phyloP scores from a whole-genome alignment of 2,329 filamentous ascomycete species.

The Chaetomium olivaceum region DNA sequence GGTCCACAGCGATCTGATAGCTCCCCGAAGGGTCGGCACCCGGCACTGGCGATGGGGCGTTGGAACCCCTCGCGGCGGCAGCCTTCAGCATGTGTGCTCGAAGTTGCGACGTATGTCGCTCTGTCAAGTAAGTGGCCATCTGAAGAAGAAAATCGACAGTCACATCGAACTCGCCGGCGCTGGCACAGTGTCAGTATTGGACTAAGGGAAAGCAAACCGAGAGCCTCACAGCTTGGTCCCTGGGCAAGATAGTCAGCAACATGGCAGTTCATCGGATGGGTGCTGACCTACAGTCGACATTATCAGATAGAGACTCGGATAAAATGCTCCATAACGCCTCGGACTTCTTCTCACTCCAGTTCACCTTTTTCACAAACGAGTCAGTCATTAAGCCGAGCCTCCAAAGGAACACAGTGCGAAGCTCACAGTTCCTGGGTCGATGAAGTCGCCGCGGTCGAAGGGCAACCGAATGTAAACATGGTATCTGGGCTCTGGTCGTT shows the following conservation, averaged over 20 bases:
- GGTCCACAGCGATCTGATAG: slow-evolving; percentile 43
- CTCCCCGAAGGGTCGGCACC: slow-evolving; percentile 47
- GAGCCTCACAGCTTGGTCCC: slow-evolving; percentile 71
- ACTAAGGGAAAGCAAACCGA: not conserved
- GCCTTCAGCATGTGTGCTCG: slow-evolving; percentile 80
- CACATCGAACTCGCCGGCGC: slow-evolving; percentile 77
- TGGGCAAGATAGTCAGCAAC: slow-evolving; percentile 39
- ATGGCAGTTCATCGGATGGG: not conserved
- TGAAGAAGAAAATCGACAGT: slow-evolving; percentile 86
- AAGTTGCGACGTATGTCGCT: slow-evolving; percentile 85
- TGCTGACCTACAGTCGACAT: slow-evolving; percentile 75
- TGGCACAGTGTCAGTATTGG: slow-evolving; percentile 39
- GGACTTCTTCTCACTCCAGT: slow-evolving; percentile 87
- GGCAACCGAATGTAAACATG: slow-evolving; percentile 90
- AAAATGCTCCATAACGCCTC: slow-evolving; percentile 87
- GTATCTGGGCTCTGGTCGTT: slow-evolving; percentile 52
- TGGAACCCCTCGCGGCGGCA: slow-evolving; percentile 55
- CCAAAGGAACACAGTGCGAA: slow-evolving; percentile 24
- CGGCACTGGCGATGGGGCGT: slow-evolving; percentile 59
- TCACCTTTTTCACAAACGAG: slow-evolving; percentile 56
- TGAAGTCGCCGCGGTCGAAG: slow-evolving; percentile 81
- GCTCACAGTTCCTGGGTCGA: slow-evolving; percentile 81
- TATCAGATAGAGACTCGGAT: slow-evolving; percentile 75
- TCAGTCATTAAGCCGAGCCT: slow-evolving; percentile 30
- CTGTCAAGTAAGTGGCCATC: slow-evolving; percentile 91